Percentiles rank a stretch among this genome's conserved stretches.
phyloP scores from a whole-genome alignment of 1,284 basidiomycete species.

The Ustilago hordei region DNA sequence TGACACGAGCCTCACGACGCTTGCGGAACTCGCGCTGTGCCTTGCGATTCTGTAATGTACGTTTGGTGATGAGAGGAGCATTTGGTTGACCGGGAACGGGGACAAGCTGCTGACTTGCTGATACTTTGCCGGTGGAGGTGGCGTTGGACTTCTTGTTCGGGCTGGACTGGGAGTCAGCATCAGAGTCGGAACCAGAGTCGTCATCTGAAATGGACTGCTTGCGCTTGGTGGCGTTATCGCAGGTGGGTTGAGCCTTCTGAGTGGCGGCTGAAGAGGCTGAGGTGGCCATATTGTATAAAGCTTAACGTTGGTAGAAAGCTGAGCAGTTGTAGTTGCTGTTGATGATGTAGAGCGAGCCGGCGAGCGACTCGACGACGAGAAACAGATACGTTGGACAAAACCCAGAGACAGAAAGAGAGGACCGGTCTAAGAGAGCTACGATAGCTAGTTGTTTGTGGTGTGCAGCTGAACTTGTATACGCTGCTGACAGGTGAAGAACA shows the following conservation, averaged over 20 bases:
- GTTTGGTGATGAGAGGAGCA: constrained; percentile 59
- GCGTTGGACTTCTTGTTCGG: constrained; percentile 17
- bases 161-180: constrained; percentile 20
- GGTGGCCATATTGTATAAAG: constrained; percentile 19
- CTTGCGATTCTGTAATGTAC: constrained; percentile 63
- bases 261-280: constrained; percentile 14
- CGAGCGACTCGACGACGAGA: background rate
- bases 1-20: constrained; percentile 61
- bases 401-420: background rate
- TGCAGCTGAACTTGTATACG: background rate
- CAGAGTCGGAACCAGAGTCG: constrained; percentile 30
- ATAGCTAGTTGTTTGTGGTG: background rate
- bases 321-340: background rate
- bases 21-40: constrained; percentile 66
- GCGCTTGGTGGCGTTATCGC: constrained; percentile 26
- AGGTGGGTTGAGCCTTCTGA: constrained; percentile 19
- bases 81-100: constrained; percentile 50
- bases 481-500: background rate
- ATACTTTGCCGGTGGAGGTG: constrained; percentile 34
- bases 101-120: constrained; percentile 52
- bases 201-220: constrained; percentile 38
- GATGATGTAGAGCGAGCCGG: background rate
- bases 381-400: background rate
- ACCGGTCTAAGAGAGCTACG: background rate
- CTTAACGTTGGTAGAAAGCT: background rate